Evolutionary conservation across 257 asterid genomes (phyloP).

Genomic region (Lycium ferocissimum): DNA sequence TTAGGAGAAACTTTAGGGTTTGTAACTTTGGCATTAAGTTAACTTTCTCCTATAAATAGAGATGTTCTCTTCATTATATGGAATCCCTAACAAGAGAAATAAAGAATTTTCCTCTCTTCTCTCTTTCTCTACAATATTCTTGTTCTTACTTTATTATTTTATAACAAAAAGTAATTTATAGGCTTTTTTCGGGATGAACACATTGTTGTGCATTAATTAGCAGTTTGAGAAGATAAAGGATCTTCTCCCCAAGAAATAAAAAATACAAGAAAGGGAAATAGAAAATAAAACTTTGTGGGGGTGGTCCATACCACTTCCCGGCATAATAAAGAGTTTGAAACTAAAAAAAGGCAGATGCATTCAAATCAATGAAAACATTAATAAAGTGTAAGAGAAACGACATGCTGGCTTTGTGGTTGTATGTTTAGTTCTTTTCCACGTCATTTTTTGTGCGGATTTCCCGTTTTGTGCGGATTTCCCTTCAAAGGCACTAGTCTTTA

Average conservation of each 20-base stretch:
- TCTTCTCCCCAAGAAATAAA: neutral
- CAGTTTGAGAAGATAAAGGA: neutral
- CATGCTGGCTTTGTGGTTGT: slow-evolving; percentile 30
- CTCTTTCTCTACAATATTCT: no score
- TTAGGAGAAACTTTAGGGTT: no score
- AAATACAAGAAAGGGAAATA: neutral
- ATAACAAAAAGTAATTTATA: neutral
- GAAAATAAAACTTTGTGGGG: slow-evolving; percentile 8
- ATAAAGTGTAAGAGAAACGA: neutral
- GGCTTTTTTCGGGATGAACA: neutral
- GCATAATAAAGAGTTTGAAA: slow-evolving; percentile 29
- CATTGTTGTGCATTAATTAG: neutral
- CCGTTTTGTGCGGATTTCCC: no score
- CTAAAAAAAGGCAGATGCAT: neutral
- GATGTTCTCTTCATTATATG: no score
- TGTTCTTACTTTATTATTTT: no score
- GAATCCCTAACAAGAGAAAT: no score
- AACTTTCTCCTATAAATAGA: no score
- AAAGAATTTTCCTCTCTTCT: no score
- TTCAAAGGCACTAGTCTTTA: no score
- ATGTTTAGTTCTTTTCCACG: neutral
- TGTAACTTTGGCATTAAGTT: no score
- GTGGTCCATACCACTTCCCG: slow-evolving; percentile 19
- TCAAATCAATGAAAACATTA: slow-evolving; percentile 36
- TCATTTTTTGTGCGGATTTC: no score